A percentile compares a stretch with the other conserved stretches of the same genome.
Evolutionary conservation across 192 early-diverging fungal genomes (phyloP).

Genomic region (Umbelopsis ramanniana): DNA sequence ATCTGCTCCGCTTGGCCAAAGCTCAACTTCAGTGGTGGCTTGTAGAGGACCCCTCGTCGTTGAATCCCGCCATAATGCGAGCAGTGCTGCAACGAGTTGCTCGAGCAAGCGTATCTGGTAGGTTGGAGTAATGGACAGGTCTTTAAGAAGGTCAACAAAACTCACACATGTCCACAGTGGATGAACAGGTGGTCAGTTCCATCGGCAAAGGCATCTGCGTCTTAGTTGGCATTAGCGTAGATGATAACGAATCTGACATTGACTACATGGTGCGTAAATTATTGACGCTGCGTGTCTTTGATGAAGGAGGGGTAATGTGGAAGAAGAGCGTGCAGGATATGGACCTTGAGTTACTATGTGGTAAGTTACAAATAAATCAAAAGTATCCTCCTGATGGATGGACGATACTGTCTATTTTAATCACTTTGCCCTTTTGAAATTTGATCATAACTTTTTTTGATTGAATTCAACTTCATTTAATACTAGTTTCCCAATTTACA

Average conservation of each 20-base stretch:
- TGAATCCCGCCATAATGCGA: constrained; percentile 28
- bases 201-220: constrained; percentile 84
- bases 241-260: constrained; percentile 76
- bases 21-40: not conserved
- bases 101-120: constrained; percentile 37
- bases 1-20: not conserved
- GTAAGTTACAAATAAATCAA: constrained; percentile 35
- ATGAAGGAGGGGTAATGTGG: constrained; percentile 77
- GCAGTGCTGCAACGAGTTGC: constrained; percentile 42
- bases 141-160: not conserved
- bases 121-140: not conserved
- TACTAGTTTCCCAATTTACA: constrained; percentile 96
- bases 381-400: too few relatives aligned
- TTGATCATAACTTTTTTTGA: too few relatives aligned
- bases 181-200: constrained; percentile 70
- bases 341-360: constrained; percentile 77
- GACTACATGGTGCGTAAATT: constrained; percentile 90
- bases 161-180: constrained; percentile 52
- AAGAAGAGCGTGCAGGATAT: constrained; percentile 77
- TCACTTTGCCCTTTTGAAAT: too few relatives aligned
- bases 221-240: constrained; percentile 68
- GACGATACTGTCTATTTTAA: too few relatives aligned
- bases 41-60: not conserved
- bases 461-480: too few relatives aligned
- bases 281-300: constrained; percentile 76